Evolutionary conservation across 805 yeast species (phyloP).

Genomic region (Scheffersomyces lignosus): DNA sequence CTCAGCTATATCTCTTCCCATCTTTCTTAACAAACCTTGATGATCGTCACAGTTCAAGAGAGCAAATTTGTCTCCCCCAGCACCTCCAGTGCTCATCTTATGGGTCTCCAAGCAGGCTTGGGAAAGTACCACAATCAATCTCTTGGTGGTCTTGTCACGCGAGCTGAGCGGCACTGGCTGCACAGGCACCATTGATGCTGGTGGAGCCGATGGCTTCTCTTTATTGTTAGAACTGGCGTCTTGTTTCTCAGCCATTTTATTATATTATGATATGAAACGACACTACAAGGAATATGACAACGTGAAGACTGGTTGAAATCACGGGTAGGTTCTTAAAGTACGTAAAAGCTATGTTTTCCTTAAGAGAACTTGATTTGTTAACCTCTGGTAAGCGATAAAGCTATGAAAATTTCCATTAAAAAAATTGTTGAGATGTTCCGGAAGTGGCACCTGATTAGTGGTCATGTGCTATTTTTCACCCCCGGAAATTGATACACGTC

Average conservation of each 20-base stretch:
- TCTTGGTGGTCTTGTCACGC: slow-evolving; percentile 79
- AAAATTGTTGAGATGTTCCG: too few relatives aligned
- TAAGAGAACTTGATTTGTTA: too few relatives aligned
- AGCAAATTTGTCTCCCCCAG: slow-evolving; percentile 87
- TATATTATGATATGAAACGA: too few relatives aligned
- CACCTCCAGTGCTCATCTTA: slow-evolving; percentile 74
- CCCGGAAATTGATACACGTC: too few relatives aligned
- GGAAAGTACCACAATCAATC: slow-evolving; percentile 91
- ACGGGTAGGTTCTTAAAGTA: too few relatives aligned
- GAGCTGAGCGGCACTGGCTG: slow-evolving; percentile 82
- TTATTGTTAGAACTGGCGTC: slow-evolving; percentile 24
- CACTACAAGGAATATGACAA: too few relatives aligned
- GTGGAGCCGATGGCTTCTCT: slow-evolving; percentile 23
- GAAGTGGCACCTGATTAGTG: too few relatives aligned
- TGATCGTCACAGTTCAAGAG: slow-evolving; percentile 96
- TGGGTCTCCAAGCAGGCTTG: slow-evolving; percentile 96
- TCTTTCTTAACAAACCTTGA: slow-evolving; percentile 89
- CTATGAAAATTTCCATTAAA: too few relatives aligned
- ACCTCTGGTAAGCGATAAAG: too few relatives aligned
- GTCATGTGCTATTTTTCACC: too few relatives aligned
- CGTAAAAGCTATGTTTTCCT: too few relatives aligned
- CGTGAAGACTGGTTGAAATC: too few relatives aligned
- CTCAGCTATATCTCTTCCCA: slow-evolving; percentile 96
- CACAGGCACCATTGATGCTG: slow-evolving; percentile 80
- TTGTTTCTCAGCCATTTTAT: slow-evolving; percentile 6